Evolutionary conservation across 306 rosid species (phyloP).

Genomic region (Quillaja saponaria): DNA sequence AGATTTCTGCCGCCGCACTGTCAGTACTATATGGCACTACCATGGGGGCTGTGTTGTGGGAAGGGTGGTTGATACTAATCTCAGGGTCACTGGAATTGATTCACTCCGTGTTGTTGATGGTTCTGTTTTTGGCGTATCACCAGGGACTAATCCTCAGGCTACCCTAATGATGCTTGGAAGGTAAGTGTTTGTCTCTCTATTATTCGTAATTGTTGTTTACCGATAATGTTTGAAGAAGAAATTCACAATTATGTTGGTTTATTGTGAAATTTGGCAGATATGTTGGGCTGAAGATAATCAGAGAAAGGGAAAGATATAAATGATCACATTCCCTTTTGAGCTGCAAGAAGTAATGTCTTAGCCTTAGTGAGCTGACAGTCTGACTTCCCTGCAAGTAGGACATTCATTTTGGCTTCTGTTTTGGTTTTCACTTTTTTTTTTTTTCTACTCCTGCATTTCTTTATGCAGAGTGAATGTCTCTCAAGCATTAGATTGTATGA

Average conservation of each 20-base stretch:
- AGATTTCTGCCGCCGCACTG: conserved; percentile 73
- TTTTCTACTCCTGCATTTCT: not conserved
- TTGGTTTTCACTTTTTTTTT: not conserved
- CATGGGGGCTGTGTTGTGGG: conserved; percentile 90
- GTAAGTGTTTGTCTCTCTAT: conserved; percentile 12
- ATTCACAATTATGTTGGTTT: conserved; percentile 12
- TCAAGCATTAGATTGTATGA: not conserved
- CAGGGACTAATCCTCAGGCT: conserved; percentile 96
- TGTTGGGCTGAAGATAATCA: conserved; percentile 49
- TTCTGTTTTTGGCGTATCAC: conserved; percentile 70
- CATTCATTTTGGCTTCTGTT: not conserved
- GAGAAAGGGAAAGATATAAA: conserved; percentile 36
- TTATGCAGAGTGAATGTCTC: not conserved
- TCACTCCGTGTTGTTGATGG: conserved; percentile 82
- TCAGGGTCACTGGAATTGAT: conserved; percentile 50
- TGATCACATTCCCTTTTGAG: conserved; percentile 11
- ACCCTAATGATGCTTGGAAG: conserved; percentile 89
- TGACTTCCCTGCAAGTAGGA: not conserved
- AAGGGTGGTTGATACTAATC: conserved; percentile 69
- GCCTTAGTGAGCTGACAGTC: not conserved
- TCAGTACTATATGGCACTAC: conserved; percentile 91
- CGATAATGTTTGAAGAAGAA: not conserved
- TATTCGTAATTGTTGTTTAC: not conserved
- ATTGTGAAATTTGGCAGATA: conserved; percentile 42
- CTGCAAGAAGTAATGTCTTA: not conserved